phyloP scores from a whole-genome alignment of 2,329 filamentous ascomycete genomes.

The Ceratocystis alfenasii region DNA sequence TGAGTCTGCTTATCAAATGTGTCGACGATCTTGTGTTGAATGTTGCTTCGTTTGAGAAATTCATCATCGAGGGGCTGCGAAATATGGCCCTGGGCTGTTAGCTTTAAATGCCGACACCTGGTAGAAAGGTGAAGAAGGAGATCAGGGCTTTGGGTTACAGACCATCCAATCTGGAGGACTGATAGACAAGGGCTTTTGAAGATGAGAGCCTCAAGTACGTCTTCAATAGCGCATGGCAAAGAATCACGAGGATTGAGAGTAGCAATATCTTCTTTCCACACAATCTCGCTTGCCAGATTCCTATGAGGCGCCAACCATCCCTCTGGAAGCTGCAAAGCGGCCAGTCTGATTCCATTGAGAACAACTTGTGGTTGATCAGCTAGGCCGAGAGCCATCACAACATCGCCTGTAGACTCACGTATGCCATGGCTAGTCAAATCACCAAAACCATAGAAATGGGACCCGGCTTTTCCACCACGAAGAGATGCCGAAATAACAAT shows the following conservation, averaged over 20 bases:
- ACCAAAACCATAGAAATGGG: constrained; percentile 34
- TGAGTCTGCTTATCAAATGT: background rate
- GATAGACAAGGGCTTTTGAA: constrained; percentile 33
- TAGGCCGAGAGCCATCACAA: constrained; percentile 34
- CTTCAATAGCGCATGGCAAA: constrained; percentile 20
- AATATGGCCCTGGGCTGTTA: constrained; percentile 4
- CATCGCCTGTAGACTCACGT: constrained; percentile 33
- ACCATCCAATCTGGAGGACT: constrained; percentile 32
- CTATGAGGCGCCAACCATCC: constrained; percentile 39
- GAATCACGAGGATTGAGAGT: constrained; percentile 22
- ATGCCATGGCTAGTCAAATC: constrained; percentile 30
- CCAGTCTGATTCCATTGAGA: constrained; percentile 35
- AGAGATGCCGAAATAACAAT: constrained; percentile 36
- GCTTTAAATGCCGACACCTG: background rate
- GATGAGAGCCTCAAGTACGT: constrained; percentile 29
- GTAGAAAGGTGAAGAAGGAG: background rate
- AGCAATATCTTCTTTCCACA: constrained; percentile 35
- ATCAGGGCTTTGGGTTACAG: background rate
- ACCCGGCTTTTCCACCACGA: constrained; percentile 27
- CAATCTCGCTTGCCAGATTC: constrained; percentile 38
- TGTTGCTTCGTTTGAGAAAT: background rate
- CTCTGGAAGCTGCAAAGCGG: constrained; percentile 25
- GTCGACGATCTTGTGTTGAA: constrained; percentile 9
- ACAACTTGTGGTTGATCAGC: constrained; percentile 31
- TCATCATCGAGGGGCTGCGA: background rate